These are phyloP conservation scores for Phytophthora tentaculata DNA, from an alignment of 352 stramenopile genomes.

Conservation along the genomic window DNA sequence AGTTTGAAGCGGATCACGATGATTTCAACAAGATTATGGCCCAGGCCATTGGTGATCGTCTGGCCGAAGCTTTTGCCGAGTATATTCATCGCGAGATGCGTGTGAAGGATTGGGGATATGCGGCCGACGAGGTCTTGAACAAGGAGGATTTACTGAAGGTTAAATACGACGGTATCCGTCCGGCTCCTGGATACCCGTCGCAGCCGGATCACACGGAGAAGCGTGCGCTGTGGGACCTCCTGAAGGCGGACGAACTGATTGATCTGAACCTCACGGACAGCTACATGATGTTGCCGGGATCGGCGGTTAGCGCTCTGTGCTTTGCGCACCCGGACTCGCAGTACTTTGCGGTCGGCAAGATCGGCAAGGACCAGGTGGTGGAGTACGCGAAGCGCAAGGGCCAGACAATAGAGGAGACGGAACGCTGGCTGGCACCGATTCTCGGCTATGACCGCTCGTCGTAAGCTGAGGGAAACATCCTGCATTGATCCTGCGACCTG, in stretches of 20 bases:
- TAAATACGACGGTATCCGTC: slow-evolving; percentile 98
- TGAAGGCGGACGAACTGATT: slow-evolving; percentile 94
- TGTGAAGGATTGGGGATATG: slow-evolving; percentile 96
- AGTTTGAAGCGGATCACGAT: slow-evolving; percentile 95
- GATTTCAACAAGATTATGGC: slow-evolving; percentile 99
- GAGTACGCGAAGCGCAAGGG: slow-evolving; percentile 95
- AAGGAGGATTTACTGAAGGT: slow-evolving; percentile 97
- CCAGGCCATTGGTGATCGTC: slow-evolving; percentile 78
- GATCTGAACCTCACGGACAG: slow-evolving; percentile 94
- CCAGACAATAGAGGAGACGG: slow-evolving; percentile 85
- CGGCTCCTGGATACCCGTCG: slow-evolving; percentile 97
- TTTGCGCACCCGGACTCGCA: slow-evolving; percentile 95
- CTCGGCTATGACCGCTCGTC: slow-evolving; percentile 93
- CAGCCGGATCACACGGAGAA: slow-evolving; percentile 99
- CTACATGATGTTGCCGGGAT: slow-evolving; percentile 97
- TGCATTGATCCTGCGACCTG: slow-evolving; percentile 1
- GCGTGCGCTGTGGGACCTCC: slow-evolving; percentile 94
- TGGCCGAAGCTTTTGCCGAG: slow-evolving; percentile 95
- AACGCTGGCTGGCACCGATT: slow-evolving; percentile 96
- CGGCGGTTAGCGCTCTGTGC: slow-evolving; percentile 94
- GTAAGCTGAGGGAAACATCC: slow-evolving; percentile 9
- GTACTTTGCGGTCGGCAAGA: slow-evolving; percentile 98
- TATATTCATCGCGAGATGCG: slow-evolving; percentile 97
- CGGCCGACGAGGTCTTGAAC: slow-evolving; percentile 89
- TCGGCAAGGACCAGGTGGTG: slow-evolving; percentile 96